phyloP scores from a whole-genome alignment of 179 eudicot species.

The Vitellaria paradoxa region DNA sequence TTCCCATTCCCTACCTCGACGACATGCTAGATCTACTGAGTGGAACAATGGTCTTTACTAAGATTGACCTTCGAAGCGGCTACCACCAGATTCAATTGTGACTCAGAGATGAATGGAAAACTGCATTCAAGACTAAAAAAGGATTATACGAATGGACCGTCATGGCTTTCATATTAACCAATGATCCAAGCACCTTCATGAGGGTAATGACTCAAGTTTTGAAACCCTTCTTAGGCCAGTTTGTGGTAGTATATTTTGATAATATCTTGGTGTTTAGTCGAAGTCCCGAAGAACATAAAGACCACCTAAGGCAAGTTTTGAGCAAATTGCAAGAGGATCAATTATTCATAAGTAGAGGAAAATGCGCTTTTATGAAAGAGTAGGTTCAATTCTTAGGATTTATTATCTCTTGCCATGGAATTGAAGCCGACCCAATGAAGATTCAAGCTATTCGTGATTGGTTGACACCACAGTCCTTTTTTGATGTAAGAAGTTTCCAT shows the following conservation, averaged over 20 bases:
- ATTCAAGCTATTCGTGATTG: no score
- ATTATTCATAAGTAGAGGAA: no score
- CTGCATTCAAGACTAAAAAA: neutral
- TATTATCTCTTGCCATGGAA: no score
- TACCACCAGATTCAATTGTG: neutral
- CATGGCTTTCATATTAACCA: neutral
- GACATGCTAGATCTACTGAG: neutral
- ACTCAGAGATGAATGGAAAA: conserved; percentile 6
- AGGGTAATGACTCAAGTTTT: neutral
- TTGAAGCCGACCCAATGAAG: no score
- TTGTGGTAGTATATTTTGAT: conserved; percentile 8
- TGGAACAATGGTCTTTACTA: neutral
- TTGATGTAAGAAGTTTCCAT: neutral
- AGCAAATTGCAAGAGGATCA: no score
- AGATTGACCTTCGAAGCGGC: conserved; percentile 2
- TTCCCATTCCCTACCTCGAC: neutral
- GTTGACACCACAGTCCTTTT: no score
- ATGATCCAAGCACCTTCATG: conserved; percentile 8
- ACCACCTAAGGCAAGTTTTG: neutral
- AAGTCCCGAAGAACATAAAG: neutral
- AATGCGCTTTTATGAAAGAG: no score
- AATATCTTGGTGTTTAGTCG: conserved; percentile 5
- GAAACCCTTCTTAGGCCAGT: neutral
- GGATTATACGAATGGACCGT: neutral
- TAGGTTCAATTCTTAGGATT: no score